A percentile compares a stretch with the other conserved stretches of the same genome.
These are phyloP conservation scores for Vachellia pachyceras DNA, from an alignment of 306 rosid genomes.

Conservation along the genomic window DNA sequence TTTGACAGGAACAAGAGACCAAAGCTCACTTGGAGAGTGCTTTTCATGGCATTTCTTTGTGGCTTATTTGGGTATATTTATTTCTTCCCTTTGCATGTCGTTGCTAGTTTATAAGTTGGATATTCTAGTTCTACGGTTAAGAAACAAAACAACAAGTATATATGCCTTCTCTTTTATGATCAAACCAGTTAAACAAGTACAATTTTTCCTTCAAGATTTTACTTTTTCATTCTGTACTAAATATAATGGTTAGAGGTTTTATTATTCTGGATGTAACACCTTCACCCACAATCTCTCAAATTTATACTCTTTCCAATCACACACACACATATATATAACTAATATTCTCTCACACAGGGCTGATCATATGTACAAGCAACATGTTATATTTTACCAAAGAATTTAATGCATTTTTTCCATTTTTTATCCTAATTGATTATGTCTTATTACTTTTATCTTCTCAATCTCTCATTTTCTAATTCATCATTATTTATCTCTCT, in stretches of 20 bases:
- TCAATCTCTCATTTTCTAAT: too few species aligned
- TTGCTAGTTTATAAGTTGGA: background rate
- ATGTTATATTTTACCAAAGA: too few species aligned
- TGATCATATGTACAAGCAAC: too few species aligned
- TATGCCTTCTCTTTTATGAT: background rate
- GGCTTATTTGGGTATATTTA: conserved; percentile 66
- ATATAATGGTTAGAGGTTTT: background rate
- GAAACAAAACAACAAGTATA: background rate
- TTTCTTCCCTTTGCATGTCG: background rate
- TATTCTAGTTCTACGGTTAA: background rate
- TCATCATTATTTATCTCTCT: too few species aligned
- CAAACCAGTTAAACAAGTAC: background rate
- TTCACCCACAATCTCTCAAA: too few species aligned
- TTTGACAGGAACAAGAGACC: conserved; percentile 58
- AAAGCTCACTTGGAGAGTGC: conserved; percentile 54
- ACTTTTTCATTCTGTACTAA: background rate
- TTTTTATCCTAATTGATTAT: too few species aligned
- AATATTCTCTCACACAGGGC: too few species aligned
- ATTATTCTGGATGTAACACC: background rate
- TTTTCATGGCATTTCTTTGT: conserved; percentile 53
- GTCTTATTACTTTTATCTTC: too few species aligned
- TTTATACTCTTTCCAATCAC: too few species aligned
- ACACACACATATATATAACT: too few species aligned
- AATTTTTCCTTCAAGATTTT: background rate
- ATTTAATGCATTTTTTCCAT: too few species aligned